Conservation (phyloP, 495 filamentous ascomycete species). For the Hypomontagnella monticulosa region DNA sequence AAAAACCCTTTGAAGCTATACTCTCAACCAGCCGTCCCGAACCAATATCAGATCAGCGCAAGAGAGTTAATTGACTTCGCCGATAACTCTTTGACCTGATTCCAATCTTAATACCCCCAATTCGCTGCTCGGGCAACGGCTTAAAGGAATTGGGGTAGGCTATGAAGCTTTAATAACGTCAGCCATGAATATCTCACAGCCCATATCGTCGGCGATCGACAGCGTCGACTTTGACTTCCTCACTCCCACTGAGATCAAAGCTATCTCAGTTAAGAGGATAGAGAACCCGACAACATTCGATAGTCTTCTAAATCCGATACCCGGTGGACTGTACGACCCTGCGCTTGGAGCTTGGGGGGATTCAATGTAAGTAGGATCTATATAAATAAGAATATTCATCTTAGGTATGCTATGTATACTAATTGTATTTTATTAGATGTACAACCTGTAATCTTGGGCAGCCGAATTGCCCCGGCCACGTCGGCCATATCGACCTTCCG, state of each 20-base stretch:
- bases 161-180: conserved; percentile 34
- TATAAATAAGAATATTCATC: neutral
- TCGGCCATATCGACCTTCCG: conserved; percentile 94
- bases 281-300: conserved; percentile 91
- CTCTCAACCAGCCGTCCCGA: conserved; percentile 19
- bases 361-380: conserved; percentile 67
- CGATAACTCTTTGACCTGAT: neutral
- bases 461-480: conserved; percentile 87
- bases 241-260: conserved; percentile 80
- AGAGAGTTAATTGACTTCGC: conserved; percentile 31
- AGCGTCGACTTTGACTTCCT: conserved; percentile 91
- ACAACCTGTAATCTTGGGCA: conserved; percentile 85
- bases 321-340: conserved; percentile 90
- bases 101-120: conserved; percentile 4
- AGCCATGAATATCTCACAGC: conserved; percentile 86
- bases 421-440: conserved; percentile 67
- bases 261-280: conserved; percentile 90
- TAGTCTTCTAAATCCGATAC: conserved; percentile 81
- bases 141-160: conserved; percentile 19
- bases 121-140: neutral
- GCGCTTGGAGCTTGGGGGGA: conserved; percentile 92
- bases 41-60: conserved; percentile 1
- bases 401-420: conserved; percentile 13
- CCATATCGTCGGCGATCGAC: conserved; percentile 82
- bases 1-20: conserved; percentile 24